Conservation (phyloP, 257 asterid species). For the Fraxinus pennsylvanica region DNA sequence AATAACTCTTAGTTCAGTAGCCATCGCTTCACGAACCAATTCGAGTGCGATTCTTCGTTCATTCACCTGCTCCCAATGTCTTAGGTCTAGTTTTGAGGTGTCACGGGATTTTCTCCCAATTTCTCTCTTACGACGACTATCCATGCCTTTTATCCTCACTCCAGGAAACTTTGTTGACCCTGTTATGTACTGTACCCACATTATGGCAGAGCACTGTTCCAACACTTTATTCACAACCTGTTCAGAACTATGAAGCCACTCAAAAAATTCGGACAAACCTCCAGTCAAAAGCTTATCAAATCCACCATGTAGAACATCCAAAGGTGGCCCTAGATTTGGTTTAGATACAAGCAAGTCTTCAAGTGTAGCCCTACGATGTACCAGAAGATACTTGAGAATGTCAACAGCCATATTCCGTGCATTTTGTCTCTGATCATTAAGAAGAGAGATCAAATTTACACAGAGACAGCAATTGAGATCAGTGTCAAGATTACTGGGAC, state of each 20-base stretch:
- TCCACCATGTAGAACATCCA: conserved; percentile 89
- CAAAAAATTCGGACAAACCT: conserved; percentile 66
- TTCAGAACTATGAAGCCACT: conserved; percentile 78
- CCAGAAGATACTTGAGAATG: conserved; percentile 87
- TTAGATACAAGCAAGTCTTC: conserved; percentile 91
- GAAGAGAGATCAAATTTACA: conserved; percentile 78
- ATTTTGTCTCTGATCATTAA: conserved; percentile 68
- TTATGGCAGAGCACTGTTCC: conserved; percentile 86
- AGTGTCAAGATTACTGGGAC: conserved; percentile 88
- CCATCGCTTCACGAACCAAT: conserved; percentile 90
- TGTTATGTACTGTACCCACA: conserved; percentile 93
- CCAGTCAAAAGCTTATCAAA: conserved; percentile 88
- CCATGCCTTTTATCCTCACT: conserved; percentile 91
- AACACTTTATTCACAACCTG: conserved; percentile 66
- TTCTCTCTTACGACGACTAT: conserved; percentile 93
- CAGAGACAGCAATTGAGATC: conserved; percentile 94
- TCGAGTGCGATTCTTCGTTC: conserved; percentile 95
- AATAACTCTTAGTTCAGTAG: conserved; percentile 91
- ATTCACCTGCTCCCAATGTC: conserved; percentile 95
- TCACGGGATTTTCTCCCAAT: conserved; percentile 75
- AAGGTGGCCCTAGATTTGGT: conserved; percentile 72
- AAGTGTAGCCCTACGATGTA: conserved; percentile 85
- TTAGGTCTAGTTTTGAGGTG: conserved; percentile 61
- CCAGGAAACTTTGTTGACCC: conserved; percentile 95
- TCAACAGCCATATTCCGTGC: conserved; percentile 84